A percentile compares a stretch with the other conserved stretches of the same genome.
phyloP scores from a whole-genome alignment of 2,329 filamentous ascomycete genomes.

The Didymella sp. region DNA sequence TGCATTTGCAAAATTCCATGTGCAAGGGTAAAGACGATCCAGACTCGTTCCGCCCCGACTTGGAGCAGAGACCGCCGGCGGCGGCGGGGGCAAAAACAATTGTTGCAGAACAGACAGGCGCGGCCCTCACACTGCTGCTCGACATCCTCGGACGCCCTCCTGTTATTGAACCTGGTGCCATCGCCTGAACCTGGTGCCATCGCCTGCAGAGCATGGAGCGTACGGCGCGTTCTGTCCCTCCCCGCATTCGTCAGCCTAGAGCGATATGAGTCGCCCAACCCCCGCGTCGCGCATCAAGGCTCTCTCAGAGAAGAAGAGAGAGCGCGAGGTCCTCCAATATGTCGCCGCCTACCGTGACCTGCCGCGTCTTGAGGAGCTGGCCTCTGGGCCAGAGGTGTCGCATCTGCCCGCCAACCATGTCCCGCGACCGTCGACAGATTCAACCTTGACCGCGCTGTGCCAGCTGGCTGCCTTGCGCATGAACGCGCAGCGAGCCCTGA shows the following conservation, averaged over 20 bases:
- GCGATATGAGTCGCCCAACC: constrained; percentile 10
- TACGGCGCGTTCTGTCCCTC: neutral
- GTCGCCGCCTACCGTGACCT: constrained; percentile 36
- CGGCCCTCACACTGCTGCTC: constrained; percentile 5
- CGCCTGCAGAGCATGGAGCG: constrained; percentile 10
- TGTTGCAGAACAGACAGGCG: constrained; percentile 1
- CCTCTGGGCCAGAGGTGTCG: constrained; percentile 6
- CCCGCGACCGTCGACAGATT: constrained; percentile 34
- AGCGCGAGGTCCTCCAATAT: constrained; percentile 40
- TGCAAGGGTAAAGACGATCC: constrained; percentile 9
- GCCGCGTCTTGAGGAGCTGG: constrained; percentile 24
- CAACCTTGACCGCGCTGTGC: constrained; percentile 44
- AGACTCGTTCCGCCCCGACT: constrained; percentile 8
- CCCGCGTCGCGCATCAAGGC: constrained; percentile 8
- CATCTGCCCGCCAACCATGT: constrained; percentile 23
- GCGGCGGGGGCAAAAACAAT: constrained; percentile 9
- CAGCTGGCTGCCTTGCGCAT: constrained; percentile 48
- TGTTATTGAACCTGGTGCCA: neutral
- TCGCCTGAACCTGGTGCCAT: neutral
- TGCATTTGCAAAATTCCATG: neutral
- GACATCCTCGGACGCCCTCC: neutral
- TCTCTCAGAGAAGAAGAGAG: constrained; percentile 29
- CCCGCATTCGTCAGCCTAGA: constrained; percentile 2
- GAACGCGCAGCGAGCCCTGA: constrained; percentile 41
- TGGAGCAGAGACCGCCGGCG: neutral